Evolutionary conservation across 108 stramenopile species (phyloP), one percentile per base, ranked within the genome.

Genomic region (Licmophora abbreviata): DNA sequence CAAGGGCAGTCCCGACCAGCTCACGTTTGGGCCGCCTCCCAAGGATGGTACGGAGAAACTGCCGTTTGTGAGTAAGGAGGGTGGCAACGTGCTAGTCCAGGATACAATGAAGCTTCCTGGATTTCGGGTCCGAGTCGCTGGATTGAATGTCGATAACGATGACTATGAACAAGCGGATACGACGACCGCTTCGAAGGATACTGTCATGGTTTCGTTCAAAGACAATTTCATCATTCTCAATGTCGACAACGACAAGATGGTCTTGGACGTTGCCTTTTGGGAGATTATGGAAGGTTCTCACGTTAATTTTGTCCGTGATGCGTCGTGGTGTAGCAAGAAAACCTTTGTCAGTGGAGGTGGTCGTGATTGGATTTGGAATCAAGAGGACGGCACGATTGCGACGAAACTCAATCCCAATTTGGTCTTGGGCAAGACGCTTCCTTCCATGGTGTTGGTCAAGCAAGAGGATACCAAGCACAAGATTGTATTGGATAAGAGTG

Each of bases 201-300:
- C 34, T 9, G 34, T 35, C 12, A 12, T 35, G 34, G 9, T 12
- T 12, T 12, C 34, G 11, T 35, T 35, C 12, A 12, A 35, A 35
- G 34, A 35, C 12, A 35, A 35, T 12, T 35, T 35, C 12, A 9
- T 35, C 34, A n/a, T n/a, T n/a, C n/a, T n/a, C n/a, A n/a, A n/a
- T n/a, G 34, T 35, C 34, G 9, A 35, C 12, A 12, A 35, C 12
- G 34, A 35, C 12, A 12, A 35, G 34, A 11, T 11, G 11, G 34
- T 35, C 11, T 35, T 35, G 34, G 34, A 35, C 12, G 34, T 35
- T 35, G 9, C 34, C 34, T 35, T 35, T 35, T 35, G 34, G 34
- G 12, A 35, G 34, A 35, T 35, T 35, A 12, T 35, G 34, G 34
- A 35, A 35, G 34, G 34, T 11, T 12, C 9, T 9, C 9, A 9